Conservation (phyloP, 1,139 yeast species). For the Torulaspora globosa region DNA sequence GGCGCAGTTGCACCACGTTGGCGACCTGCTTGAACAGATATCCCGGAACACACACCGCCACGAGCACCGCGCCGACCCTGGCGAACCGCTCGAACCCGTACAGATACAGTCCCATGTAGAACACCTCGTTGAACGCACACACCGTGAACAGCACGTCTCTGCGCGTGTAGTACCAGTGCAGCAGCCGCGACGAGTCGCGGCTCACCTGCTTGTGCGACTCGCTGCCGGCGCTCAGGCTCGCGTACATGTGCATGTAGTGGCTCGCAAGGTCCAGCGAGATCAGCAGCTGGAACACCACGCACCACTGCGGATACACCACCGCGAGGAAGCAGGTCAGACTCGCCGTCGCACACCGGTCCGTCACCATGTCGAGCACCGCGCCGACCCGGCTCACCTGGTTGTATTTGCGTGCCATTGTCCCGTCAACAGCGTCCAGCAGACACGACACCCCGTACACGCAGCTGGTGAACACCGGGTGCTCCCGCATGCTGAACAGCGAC, state of each 20-base stretch:
- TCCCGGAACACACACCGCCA: conserved; percentile 68
- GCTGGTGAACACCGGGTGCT: conserved; percentile 76
- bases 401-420: conserved; percentile 86
- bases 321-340: conserved; percentile 82
- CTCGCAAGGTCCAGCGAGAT: conserved; percentile 88
- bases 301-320: conserved; percentile 66
- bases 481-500: conserved; percentile 76
- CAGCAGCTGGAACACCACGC: conserved; percentile 70
- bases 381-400: conserved; percentile 92
- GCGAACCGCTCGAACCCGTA: conserved; percentile 48
- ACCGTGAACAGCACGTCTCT: conserved; percentile 77
- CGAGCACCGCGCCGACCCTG: conserved; percentile 51
- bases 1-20: conserved; percentile 79
- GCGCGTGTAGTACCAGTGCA: conserved; percentile 83
- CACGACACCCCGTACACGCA: conserved; percentile 82
- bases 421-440: conserved; percentile 92
- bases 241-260: conserved; percentile 98
- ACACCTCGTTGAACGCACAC: conserved; percentile 89
- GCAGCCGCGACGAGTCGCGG: conserved; percentile 62
- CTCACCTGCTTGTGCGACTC: conserved; percentile 81
- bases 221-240: conserved; percentile 77
- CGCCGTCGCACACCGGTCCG: conserved; percentile 95
- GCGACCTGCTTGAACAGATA: conserved; percentile 91
- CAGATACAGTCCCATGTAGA: conserved; percentile 84
- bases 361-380: conserved; percentile 97